Conservation (phyloP, 192 early-diverging fungal species). For the Podila clonocystis region DNA sequence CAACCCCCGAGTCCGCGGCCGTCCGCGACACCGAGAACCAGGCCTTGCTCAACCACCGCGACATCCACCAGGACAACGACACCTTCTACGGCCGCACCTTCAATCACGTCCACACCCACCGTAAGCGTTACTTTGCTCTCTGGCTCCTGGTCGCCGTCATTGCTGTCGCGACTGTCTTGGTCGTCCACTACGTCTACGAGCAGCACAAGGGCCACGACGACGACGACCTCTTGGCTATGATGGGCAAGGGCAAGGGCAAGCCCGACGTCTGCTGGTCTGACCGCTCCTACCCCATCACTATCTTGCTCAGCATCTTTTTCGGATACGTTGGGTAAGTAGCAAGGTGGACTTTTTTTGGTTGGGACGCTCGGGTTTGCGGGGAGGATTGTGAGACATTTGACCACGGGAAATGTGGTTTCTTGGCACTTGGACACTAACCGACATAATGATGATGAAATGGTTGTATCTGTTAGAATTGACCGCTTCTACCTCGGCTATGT, state of each 20-base stretch:
- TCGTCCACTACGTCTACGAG: slow-evolving; percentile 25
- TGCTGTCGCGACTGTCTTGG: slow-evolving; percentile 30
- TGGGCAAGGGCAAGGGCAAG: background rate
- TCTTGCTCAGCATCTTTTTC: slow-evolving; percentile 60
- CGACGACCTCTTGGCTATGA: background rate
- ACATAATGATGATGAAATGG: background rate
- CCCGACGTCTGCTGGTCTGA: slow-evolving; percentile 54
- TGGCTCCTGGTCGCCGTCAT: slow-evolving; percentile 29
- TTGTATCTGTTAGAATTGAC: slow-evolving; percentile 48
- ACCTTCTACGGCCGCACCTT: slow-evolving; percentile 44
- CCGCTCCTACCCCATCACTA: slow-evolving; percentile 57
- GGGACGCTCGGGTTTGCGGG: too few species aligned
- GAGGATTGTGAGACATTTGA: background rate
- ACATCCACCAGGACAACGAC: slow-evolving; percentile 25
- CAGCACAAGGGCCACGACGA: slow-evolving; percentile 5
- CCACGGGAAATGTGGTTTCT: too few species aligned
- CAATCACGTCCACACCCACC: slow-evolving; percentile 33
- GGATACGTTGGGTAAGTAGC: slow-evolving; percentile 54
- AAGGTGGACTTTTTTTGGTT: too few species aligned
- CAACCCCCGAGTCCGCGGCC: background rate
- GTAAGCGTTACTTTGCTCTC: slow-evolving; percentile 43
- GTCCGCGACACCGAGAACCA: slow-evolving; percentile 22
- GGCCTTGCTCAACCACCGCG: slow-evolving; percentile 4
- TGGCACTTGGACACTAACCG: background rate
- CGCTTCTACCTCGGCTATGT: slow-evolving; percentile 66